A percentile compares a stretch with the other conserved stretches of the same genome.
Conservation (phyloP, 1,284 basidiomycete genomes). For the Ceratobasidium papillatum region DNA sequence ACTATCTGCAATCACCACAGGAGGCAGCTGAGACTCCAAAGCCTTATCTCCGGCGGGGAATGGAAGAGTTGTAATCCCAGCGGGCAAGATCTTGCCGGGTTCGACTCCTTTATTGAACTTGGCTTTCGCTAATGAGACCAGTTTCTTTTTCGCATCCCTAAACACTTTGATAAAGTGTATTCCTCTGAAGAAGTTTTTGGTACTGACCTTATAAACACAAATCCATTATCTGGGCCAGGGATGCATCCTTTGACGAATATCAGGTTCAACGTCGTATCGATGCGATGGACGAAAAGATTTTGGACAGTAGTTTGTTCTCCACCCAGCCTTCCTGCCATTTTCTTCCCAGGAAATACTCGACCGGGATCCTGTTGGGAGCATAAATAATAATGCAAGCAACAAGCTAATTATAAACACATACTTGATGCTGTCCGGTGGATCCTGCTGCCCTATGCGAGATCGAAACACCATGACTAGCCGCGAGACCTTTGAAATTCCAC, state of each 20-base stretch:
- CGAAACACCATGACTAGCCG: slow-evolving; percentile 96
- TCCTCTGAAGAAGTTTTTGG: slow-evolving; percentile 56
- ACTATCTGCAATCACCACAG: slow-evolving; percentile 71
- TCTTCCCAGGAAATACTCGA: slow-evolving; percentile 94
- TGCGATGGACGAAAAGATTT: slow-evolving; percentile 88
- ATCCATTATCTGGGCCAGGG: slow-evolving; percentile 60
- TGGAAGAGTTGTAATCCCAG: slow-evolving; percentile 83
- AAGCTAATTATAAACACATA: slow-evolving; percentile 51
- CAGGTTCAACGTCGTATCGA: slow-evolving; percentile 87
- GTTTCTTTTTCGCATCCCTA: slow-evolving; percentile 87
- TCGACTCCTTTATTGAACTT: slow-evolving; percentile 79
- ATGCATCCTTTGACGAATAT: slow-evolving; percentile 78
- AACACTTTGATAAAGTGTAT: slow-evolving; percentile 69
- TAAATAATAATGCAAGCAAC: slow-evolving; percentile 44
- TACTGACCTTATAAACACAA: slow-evolving; percentile 48
- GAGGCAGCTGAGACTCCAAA: slow-evolving; percentile 71
- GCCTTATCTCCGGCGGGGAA: slow-evolving; percentile 91
- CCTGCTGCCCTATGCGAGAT: slow-evolving; percentile 93
- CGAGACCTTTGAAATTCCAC: slow-evolving; percentile 91
- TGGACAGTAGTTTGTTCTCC: slow-evolving; percentile 84
- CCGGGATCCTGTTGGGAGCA: slow-evolving; percentile 79
- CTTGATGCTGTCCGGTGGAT: slow-evolving; percentile 95
- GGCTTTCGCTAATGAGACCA: slow-evolving; percentile 66
- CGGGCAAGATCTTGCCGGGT: slow-evolving; percentile 84
- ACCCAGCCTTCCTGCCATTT: slow-evolving; percentile 97